Conservation (phyloP, 208 protist species). For the Leptomonas pyrrhocoris region DNA sequence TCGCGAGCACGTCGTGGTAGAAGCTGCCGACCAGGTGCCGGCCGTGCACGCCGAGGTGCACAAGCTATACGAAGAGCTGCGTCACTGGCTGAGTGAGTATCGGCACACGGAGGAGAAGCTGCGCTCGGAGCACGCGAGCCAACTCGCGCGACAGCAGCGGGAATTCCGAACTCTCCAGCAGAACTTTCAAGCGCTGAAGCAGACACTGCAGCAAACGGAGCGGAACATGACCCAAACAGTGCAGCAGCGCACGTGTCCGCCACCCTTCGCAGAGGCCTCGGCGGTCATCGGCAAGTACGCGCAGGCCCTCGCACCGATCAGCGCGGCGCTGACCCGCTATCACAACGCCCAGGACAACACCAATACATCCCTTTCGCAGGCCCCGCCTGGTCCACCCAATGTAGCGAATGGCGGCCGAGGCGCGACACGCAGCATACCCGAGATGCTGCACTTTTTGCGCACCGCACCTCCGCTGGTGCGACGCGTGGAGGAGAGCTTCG, state of each 20-base stretch:
- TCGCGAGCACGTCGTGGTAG: constrained; percentile 50
- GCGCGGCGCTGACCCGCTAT: constrained; percentile 37
- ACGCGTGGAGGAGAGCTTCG: constrained; percentile 21
- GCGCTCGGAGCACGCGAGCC: constrained; percentile 32
- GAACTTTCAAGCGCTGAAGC: constrained; percentile 39
- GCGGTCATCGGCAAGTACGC: constrained; percentile 44
- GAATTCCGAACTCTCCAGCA: constrained; percentile 29
- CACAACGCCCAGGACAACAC: constrained; percentile 8
- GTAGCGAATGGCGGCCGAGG: not conserved
- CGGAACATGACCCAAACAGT: constrained; percentile 25
- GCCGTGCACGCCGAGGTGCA: constrained; percentile 38
- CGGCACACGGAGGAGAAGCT: constrained; percentile 40
- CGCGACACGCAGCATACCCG: not conserved
- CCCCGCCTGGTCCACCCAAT: not conserved
- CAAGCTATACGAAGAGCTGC: constrained; percentile 51
- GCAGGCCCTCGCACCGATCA: constrained; percentile 40
- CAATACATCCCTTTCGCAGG: not conserved
- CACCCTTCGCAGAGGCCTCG: constrained; percentile 44
- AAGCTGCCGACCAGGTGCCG: constrained; percentile 34
- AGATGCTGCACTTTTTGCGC: constrained; percentile 28
- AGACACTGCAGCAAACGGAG: constrained; percentile 38
- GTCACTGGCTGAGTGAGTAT: constrained; percentile 49
- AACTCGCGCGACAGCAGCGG: constrained; percentile 25
- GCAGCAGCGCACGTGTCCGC: constrained; percentile 23
- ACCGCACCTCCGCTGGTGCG: constrained; percentile 19